Percentiles rank a stretch among this genome's conserved stretches.
Conservation (phyloP, 2,329 filamentous ascomycete species). For the Allantophomopsis cytisporea region DNA sequence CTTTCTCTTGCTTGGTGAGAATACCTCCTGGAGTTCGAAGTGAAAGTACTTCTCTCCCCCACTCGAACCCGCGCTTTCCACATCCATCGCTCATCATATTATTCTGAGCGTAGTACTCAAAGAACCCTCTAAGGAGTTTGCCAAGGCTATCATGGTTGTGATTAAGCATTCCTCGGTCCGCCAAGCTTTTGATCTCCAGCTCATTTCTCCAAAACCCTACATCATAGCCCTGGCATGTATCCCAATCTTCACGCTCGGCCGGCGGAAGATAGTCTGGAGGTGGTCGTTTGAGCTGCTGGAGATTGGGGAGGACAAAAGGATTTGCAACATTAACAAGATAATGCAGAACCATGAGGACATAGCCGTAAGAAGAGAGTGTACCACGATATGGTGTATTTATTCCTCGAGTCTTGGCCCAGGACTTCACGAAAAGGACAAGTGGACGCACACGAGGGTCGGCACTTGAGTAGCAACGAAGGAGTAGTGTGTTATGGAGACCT, state of each 20-base stretch:
- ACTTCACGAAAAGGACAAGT: slow-evolving; percentile 76
- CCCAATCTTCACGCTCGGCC: slow-evolving; percentile 22
- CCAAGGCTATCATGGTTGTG: slow-evolving; percentile 59
- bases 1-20: slow-evolving; percentile 62
- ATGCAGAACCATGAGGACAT: slow-evolving; percentile 84
- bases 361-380: slow-evolving; percentile 80
- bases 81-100: slow-evolving; percentile 35
- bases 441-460: slow-evolving; percentile 66
- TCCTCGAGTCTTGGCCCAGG: slow-evolving; percentile 75
- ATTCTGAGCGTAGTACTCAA: slow-evolving; percentile 67
- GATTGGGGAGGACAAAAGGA: slow-evolving; percentile 74
- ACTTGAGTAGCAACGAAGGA: slow-evolving; percentile 72
- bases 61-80: slow-evolving; percentile 55
- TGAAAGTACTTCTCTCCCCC: slow-evolving; percentile 69
- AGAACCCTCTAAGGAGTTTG: slow-evolving; percentile 67
- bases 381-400: slow-evolving; percentile 83
- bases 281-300: slow-evolving; percentile 46
- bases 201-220: slow-evolving; percentile 73
- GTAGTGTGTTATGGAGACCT: slow-evolving; percentile 68
- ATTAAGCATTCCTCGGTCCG: slow-evolving; percentile 43
- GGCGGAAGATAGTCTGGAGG: slow-evolving; percentile 26
- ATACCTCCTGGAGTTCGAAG: slow-evolving; percentile 60
- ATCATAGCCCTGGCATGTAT: slow-evolving; percentile 47
- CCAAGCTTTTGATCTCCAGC: slow-evolving; percentile 48
- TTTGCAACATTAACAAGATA: slow-evolving; percentile 73